Evolutionary conservation across 2,329 filamentous ascomycete species (phyloP).

Genomic region (Helminthosporium solani): DNA sequence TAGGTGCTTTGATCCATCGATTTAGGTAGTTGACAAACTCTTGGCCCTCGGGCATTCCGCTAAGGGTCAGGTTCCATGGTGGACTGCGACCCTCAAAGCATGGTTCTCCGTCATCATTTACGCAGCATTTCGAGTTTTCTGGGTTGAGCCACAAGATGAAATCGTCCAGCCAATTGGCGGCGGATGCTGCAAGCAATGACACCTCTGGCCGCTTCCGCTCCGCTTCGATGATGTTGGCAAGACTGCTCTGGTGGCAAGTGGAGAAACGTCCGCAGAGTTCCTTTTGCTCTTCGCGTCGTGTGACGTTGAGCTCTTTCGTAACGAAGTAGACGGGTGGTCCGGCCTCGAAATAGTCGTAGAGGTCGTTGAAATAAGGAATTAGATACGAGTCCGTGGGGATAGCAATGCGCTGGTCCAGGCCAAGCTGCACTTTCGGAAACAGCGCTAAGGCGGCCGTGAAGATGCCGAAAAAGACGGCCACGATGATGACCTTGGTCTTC

Average conservation of each 20-base stretch:
- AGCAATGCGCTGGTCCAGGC: slow-evolving; percentile 90
- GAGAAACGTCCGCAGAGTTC: slow-evolving; percentile 90
- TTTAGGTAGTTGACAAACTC: slow-evolving; percentile 86
- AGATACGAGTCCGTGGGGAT: slow-evolving; percentile 93
- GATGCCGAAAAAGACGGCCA: slow-evolving; percentile 81
- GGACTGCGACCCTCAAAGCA: slow-evolving; percentile 80
- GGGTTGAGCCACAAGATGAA: slow-evolving; percentile 98
- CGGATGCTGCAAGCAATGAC: slow-evolving; percentile 83
- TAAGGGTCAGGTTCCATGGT: slow-evolving; percentile 84
- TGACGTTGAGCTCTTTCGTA: slow-evolving; percentile 76
- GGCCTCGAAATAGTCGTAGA: slow-evolving; percentile 87
- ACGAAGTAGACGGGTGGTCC: slow-evolving; percentile 98
- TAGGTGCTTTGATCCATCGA: slow-evolving; percentile 79
- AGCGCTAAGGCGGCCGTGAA: slow-evolving; percentile 84
- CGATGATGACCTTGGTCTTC: slow-evolving; percentile 73
- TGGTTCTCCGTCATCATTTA: slow-evolving; percentile 61
- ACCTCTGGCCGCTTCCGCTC: slow-evolving; percentile 86
- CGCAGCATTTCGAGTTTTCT: slow-evolving; percentile 64
- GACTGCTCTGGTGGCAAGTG: slow-evolving; percentile 77
- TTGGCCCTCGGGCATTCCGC: slow-evolving; percentile 88
- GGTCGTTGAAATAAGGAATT: slow-evolving; percentile 93
- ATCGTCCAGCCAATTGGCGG: slow-evolving; percentile 96
- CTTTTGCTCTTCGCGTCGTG: slow-evolving; percentile 72
- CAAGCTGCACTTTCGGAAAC: slow-evolving; percentile 79
- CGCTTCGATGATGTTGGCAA: slow-evolving; percentile 88